Evolutionary conservation across 2,329 filamentous ascomycete genomes (phyloP).

Genomic region (Helotiales sp.): DNA sequence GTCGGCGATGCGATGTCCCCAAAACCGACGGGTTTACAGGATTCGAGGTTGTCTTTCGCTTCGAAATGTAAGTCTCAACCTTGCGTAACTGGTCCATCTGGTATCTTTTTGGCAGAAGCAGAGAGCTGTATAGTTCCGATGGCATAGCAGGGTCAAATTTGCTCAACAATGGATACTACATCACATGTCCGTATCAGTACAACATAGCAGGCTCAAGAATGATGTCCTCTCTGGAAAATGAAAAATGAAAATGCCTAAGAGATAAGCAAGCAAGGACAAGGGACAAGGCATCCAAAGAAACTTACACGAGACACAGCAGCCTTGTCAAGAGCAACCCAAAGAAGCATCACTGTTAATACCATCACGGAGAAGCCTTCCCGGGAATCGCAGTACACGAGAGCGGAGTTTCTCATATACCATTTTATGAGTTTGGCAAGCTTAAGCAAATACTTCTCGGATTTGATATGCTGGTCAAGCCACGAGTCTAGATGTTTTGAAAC

Average conservation of each 20-base stretch:
- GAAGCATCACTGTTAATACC: constrained; percentile 59
- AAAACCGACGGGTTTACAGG: constrained; percentile 45
- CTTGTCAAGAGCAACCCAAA: constrained; percentile 64
- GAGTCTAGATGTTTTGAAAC: constrained; percentile 15
- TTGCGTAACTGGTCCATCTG: constrained; percentile 53
- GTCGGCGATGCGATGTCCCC: constrained; percentile 40
- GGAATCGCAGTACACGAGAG: constrained; percentile 44
- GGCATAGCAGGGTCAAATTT: constrained; percentile 55
- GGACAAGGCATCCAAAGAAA: neutral
- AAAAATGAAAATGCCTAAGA: too few relatives aligned
- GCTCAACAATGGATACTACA: constrained; percentile 46
- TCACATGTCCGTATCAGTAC: neutral
- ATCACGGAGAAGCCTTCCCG: constrained; percentile 58
- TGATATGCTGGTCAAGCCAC: constrained; percentile 12
- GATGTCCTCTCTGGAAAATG: too few relatives aligned
- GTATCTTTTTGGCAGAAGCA: constrained; percentile 50
- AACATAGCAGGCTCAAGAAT: too few relatives aligned
- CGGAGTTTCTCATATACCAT: constrained; percentile 44
- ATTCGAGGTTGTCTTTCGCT: constrained; percentile 15
- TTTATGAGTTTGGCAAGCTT: constrained; percentile 8
- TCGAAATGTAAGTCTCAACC: constrained; percentile 54
- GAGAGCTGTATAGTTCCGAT: constrained; percentile 45
- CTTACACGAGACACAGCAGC: constrained; percentile 43
- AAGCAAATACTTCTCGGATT: neutral
- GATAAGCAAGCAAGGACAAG: neutral